Conservation (phyloP, 805 yeast genomes). For the Cyberlindnera veronae region DNA sequence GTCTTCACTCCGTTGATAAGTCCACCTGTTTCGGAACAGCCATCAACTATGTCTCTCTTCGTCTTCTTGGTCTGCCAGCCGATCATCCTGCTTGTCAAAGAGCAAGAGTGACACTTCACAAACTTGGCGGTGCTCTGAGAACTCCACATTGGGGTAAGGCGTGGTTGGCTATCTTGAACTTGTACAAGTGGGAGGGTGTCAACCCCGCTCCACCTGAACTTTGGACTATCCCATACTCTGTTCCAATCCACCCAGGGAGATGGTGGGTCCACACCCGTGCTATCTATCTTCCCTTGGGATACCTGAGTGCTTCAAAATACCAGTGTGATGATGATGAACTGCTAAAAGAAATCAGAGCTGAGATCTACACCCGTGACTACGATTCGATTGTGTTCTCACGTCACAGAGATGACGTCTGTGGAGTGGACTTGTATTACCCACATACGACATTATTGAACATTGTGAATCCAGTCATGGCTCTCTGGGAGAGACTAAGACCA, state of each 20-base stretch:
- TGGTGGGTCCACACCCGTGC: conserved; percentile 99
- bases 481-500: conserved; percentile 77
- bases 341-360: conserved; percentile 62
- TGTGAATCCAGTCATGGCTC: conserved; percentile 54
- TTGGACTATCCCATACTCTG: conserved; percentile 77
- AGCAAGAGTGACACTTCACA: conserved; percentile 67
- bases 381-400: conserved; percentile 62
- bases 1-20: conserved; percentile 87
- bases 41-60: conserved; percentile 75
- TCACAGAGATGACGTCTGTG: conserved; percentile 83
- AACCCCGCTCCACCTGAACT: conserved; percentile 98
- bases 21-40: conserved; percentile 94
- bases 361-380: conserved; percentile 69
- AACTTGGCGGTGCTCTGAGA: conserved; percentile 85
- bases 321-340: conserved; percentile 62
- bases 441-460: conserved; percentile 67
- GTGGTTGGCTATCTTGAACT: conserved; percentile 76
- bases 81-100: conserved; percentile 74
- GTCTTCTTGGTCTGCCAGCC: conserved; percentile 72
- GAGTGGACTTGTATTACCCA: conserved; percentile 91
- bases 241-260: conserved; percentile 88
- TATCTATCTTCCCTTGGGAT: conserved; percentile 83
- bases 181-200: conserved; percentile 94
- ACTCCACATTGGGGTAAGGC: conserved; percentile 98
- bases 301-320: conserved; percentile 55